A percentile compares a stretch with the other conserved stretches of the same genome.
These are phyloP conservation scores for Mycena capillaripes DNA, from an alignment of 768 basidiomycete species.

Conservation along the genomic window DNA sequence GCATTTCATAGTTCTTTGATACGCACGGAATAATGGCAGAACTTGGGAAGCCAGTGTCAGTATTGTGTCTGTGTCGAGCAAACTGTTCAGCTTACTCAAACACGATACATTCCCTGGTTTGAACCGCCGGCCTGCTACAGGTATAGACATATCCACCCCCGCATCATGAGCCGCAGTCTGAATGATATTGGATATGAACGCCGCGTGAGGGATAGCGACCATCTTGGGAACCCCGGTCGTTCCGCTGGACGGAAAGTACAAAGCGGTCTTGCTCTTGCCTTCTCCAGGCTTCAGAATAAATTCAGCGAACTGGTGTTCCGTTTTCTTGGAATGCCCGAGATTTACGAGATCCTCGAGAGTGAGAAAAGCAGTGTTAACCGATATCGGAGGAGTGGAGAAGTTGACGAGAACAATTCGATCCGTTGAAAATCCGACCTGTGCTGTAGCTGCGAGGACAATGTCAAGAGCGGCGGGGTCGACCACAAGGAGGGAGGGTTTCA, in stretches of 20 bases:
- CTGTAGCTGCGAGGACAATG: neutral
- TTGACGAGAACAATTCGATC: conserved; percentile 2
- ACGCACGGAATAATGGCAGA: conserved; percentile 49
- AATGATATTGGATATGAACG: conserved; percentile 57
- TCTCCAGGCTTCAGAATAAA: conserved; percentile 56
- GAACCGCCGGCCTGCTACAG: conserved; percentile 54
- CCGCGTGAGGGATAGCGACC: conserved; percentile 19
- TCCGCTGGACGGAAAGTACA: conserved; percentile 66
- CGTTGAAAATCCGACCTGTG: neutral
- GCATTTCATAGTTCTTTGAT: neutral
- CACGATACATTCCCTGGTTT: conserved; percentile 54
- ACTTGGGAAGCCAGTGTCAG: conserved; percentile 35
- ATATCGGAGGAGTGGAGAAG: neutral
- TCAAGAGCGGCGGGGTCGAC: conserved; percentile 9
- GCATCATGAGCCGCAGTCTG: conserved; percentile 46
- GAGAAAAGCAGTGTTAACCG: no score
- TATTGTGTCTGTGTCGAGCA: neutral
- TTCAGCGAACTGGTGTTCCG: conserved; percentile 49
- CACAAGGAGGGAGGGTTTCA: conserved; percentile 22
- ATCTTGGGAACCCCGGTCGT: conserved; percentile 68
- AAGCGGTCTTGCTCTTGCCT: conserved; percentile 63
- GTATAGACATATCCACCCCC: conserved; percentile 43
- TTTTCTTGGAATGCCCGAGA: neutral
- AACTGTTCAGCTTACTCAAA: neutral
- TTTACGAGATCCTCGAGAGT: conserved; percentile 17